A percentile compares a stretch with the other conserved stretches of the same genome.
Conservation (phyloP, 345 rosid genomes). For the Bruguiera sexangula region DNA sequence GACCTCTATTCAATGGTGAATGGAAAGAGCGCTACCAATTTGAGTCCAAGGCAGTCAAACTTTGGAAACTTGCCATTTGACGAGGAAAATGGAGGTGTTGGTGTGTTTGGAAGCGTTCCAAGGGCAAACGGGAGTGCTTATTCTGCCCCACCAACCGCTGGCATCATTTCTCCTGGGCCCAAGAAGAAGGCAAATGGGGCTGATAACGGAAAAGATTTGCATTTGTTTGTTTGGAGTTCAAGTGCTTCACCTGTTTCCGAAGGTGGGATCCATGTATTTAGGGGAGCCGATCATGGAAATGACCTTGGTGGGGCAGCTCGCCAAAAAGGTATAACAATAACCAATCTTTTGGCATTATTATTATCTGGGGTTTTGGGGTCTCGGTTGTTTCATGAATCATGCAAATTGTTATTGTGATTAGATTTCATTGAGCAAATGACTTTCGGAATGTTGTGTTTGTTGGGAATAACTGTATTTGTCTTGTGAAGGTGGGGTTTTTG, state of each 20-base stretch:
- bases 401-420: slow-evolving; percentile 7
- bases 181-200: slow-evolving; percentile 45
- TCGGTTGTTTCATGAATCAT: slow-evolving; percentile 7
- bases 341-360: slow-evolving; percentile 13
- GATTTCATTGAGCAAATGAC: background rate
- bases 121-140: slow-evolving; percentile 41
- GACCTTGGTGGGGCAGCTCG: slow-evolving; percentile 49
- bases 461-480: slow-evolving; percentile 36
- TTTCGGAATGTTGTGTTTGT: slow-evolving; percentile 29
- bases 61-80: slow-evolving; percentile 54
- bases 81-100: slow-evolving; percentile 51
- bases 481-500: slow-evolving; percentile 1
- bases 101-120: slow-evolving; percentile 28
- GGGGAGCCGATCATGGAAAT: slow-evolving; percentile 50
- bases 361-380: slow-evolving; percentile 1
- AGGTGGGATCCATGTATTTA: slow-evolving; percentile 64
- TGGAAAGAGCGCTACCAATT: slow-evolving; percentile 39
- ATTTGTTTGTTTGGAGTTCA: slow-evolving; percentile 98
- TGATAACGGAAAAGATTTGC: slow-evolving; percentile 74
- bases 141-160: slow-evolving; percentile 60
- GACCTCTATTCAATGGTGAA: slow-evolving; percentile 61
- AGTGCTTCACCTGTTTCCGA: slow-evolving; percentile 94
- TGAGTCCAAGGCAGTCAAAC: slow-evolving; percentile 64
- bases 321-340: slow-evolving; percentile 43
- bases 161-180: slow-evolving; percentile 56